phyloP scores from a whole-genome alignment of 495 filamentous ascomycete genomes.

The Neohortaea acidophila region DNA sequence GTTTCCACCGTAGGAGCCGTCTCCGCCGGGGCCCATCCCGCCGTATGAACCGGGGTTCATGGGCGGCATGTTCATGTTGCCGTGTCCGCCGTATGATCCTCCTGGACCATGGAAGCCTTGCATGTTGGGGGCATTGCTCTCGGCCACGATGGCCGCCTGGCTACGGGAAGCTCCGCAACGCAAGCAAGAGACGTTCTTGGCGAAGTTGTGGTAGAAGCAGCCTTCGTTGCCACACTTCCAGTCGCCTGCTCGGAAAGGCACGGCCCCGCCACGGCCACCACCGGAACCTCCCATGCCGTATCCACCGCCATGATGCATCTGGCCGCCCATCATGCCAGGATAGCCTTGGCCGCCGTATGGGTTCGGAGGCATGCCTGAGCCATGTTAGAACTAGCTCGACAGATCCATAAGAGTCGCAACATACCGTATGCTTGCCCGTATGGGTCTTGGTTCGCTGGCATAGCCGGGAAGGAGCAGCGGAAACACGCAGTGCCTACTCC shows the following conservation, averaged over 20 bases:
- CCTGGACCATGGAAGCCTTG: not conserved
- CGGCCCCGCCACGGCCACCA: conserved; percentile 56
- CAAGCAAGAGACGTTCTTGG: conserved; percentile 95
- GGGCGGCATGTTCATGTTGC: conserved; percentile 8
- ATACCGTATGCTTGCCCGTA: conserved; percentile 59
- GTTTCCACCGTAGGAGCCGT: conserved; percentile 2
- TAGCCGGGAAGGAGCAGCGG: conserved; percentile 93
- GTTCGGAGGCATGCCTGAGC: conserved; percentile 43
- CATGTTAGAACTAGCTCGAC: no score
- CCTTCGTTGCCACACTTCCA: conserved; percentile 98
- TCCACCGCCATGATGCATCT: conserved; percentile 65
- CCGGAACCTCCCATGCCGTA: conserved; percentile 56
- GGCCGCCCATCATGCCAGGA: conserved; percentile 66
- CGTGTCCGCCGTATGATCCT: conserved; percentile 5
- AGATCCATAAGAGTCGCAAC: no score
- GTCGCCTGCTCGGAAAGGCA: conserved; percentile 94
- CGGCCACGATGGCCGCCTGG: conserved; percentile 81
- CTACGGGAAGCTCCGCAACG: conserved; percentile 91
- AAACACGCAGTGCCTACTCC: conserved; percentile 97
- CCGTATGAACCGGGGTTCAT: conserved; percentile 10
- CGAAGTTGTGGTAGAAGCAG: conserved; percentile 98
- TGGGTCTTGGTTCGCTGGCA: conserved; percentile 61
- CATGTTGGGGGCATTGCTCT: conserved; percentile 25
- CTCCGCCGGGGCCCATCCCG: conserved; percentile 8
- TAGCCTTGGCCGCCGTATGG: conserved; percentile 62